Conservation (phyloP, 2,329 filamentous ascomycete genomes). For the Aspergillus persii region DNA sequence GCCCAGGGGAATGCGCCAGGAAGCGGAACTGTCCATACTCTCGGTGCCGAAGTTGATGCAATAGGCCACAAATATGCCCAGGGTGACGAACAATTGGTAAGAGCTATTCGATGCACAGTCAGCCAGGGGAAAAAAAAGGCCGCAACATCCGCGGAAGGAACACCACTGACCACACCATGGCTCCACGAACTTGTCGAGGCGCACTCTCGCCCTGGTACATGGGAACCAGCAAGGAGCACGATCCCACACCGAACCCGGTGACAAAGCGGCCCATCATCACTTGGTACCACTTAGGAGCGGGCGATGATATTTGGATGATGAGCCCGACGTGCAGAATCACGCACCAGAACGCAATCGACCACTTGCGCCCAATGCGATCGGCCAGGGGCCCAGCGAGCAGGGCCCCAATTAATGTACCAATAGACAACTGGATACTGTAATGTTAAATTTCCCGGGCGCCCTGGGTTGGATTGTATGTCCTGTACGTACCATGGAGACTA, state of each 20-base stretch:
- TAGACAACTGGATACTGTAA: conserved; percentile 32
- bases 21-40: conserved; percentile 33
- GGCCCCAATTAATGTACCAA: conserved; percentile 45
- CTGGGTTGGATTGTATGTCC: background rate
- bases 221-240: conserved; percentile 42
- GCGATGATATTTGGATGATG: conserved; percentile 43
- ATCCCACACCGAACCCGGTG: conserved; percentile 45
- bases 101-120: conserved; percentile 25
- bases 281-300: conserved; percentile 39
- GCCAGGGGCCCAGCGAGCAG: conserved; percentile 41
- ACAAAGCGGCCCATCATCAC: conserved; percentile 44
- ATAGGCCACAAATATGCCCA: conserved; percentile 47
- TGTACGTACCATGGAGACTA: conserved; percentile 39
- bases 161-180: conserved; percentile 28
- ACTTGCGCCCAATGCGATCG: conserved; percentile 43
- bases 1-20: conserved; percentile 53
- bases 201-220: conserved; percentile 48
- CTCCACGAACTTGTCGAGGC: conserved; percentile 46
- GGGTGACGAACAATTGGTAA: conserved; percentile 49
- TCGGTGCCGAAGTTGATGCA: conserved; percentile 49
- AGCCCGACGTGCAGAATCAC: conserved; percentile 39
- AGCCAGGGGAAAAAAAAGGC: too few relatives aligned
- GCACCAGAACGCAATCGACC: conserved; percentile 42
- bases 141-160: too few relatives aligned
- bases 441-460: too few relatives aligned